phyloP scores from a whole-genome alignment of 2,329 filamentous ascomycete species.

The Aspergillus glaucus region DNA sequence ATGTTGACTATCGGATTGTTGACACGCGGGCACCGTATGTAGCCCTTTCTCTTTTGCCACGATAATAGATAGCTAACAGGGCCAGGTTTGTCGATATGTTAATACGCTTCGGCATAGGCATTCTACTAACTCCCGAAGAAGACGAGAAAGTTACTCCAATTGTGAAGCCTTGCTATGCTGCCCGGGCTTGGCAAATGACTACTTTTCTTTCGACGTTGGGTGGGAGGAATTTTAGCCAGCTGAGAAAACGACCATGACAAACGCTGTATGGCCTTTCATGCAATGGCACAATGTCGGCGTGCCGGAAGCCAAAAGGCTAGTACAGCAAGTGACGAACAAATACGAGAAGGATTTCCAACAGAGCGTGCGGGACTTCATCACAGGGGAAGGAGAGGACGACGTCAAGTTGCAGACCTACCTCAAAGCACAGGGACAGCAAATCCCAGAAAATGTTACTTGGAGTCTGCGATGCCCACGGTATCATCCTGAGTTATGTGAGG shows the following conservation, averaged over 20 bases:
- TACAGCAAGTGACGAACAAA: not conserved
- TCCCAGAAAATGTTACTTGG: not conserved
- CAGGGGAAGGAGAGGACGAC: not conserved
- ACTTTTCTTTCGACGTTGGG: not conserved
- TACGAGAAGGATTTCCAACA: not conserved
- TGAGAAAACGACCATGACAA: not conserved
- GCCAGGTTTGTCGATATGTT: not conserved
- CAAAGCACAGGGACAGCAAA: not conserved
- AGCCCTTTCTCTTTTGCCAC: not conserved
- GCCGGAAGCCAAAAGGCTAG: not conserved
- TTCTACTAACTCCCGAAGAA: not conserved
- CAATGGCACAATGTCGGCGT: not conserved
- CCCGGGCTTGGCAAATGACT: not conserved
- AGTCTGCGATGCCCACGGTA: not conserved
- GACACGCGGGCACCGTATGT: not conserved
- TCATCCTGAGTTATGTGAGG: not conserved
- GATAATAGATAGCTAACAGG: not conserved
- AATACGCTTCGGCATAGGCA: not conserved
- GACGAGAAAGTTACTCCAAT: not conserved
- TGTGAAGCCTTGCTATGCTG: not conserved
- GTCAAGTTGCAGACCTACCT: not conserved
- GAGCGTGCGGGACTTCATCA: not conserved
- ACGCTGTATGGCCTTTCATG: not conserved
- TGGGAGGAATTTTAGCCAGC: not conserved
- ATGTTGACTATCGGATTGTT: slow-evolving; percentile 12